A percentile compares a stretch with the other conserved stretches of the same genome.
These are phyloP conservation scores for Lepidium campestre DNA, from an alignment of 441 rosid genomes.

Conservation along the genomic window DNA sequence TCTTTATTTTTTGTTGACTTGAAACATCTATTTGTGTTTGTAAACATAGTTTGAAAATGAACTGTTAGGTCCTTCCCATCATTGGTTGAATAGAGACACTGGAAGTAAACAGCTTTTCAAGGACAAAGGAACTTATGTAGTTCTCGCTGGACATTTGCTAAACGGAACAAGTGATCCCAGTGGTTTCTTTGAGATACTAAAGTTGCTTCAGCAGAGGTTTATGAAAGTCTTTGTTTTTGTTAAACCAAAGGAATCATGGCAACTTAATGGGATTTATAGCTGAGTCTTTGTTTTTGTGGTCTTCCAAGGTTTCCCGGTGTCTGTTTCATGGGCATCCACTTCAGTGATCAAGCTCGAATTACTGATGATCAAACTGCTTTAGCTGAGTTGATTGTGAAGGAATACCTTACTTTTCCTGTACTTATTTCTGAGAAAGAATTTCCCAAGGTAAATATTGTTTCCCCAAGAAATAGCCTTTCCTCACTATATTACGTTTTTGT, in stretches of 20 bases:
- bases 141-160: constrained; percentile 50
- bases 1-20: background rate
- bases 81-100: constrained; percentile 62
- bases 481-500: background rate
- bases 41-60: constrained; percentile 9
- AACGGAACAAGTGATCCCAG: constrained; percentile 26
- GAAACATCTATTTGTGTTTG: background rate
- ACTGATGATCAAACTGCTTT: constrained; percentile 38
- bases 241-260: background rate
- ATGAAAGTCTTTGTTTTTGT: constrained; percentile 1
- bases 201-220: constrained; percentile 76
- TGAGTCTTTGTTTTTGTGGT: background rate
- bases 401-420: constrained; percentile 71
- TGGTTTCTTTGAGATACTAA: constrained; percentile 52
- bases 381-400: constrained; percentile 53
- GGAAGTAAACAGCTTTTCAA: constrained; percentile 35
- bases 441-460: constrained; percentile 44
- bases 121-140: constrained; percentile 44
- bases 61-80: constrained; percentile 59
- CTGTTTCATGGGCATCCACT: constrained; percentile 50
- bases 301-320: constrained; percentile 63
- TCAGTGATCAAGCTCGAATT: constrained; percentile 38
- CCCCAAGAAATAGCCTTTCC: background rate
- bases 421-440: constrained; percentile 50
- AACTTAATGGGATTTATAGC: background rate